These are phyloP conservation scores for Metarhizium anisopliae DNA, from an alignment of 2,329 filamentous ascomycete species.

Conservation along the genomic window DNA sequence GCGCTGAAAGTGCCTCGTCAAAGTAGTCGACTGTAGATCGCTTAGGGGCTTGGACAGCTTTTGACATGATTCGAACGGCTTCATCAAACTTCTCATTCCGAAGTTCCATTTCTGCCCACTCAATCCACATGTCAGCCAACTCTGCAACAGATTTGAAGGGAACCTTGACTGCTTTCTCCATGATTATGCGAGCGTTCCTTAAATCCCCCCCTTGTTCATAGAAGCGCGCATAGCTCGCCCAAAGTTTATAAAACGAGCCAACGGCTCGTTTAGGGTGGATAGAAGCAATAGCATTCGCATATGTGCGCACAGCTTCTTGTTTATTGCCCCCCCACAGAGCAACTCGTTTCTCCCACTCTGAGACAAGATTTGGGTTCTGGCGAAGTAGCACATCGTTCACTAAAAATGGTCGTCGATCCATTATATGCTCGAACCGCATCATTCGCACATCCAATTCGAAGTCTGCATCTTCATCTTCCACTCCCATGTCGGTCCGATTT, in stretches of 20 bases:
- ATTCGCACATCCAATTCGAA: slow-evolving; percentile 93
- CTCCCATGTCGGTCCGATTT: slow-evolving; percentile 66
- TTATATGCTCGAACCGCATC: slow-evolving; percentile 95
- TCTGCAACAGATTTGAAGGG: slow-evolving; percentile 97
- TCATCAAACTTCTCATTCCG: slow-evolving; percentile 93
- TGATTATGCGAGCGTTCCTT: slow-evolving; percentile 77
- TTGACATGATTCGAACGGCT: slow-evolving; percentile 92
- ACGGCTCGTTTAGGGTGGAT: slow-evolving; percentile 91
- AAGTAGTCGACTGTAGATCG: slow-evolving; percentile 99
- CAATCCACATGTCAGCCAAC: slow-evolving; percentile 95
- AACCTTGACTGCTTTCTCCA: slow-evolving; percentile 97
- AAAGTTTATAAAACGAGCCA: slow-evolving; percentile 88
- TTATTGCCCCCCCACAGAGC: slow-evolving; percentile 92
- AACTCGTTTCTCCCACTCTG: slow-evolving; percentile 97
- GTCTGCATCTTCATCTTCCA: slow-evolving; percentile 73
- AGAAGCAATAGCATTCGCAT: slow-evolving; percentile 85
- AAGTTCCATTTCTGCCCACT: slow-evolving; percentile 98
- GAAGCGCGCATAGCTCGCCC: slow-evolving; percentile 95
- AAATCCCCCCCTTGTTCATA: slow-evolving; percentile 86
- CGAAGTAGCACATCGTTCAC: slow-evolving; percentile 91
- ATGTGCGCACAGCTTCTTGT: slow-evolving; percentile 83
- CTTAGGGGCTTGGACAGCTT: slow-evolving; percentile 94
- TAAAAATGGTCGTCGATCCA: slow-evolving; percentile 92
- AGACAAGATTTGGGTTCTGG: slow-evolving; percentile 93
- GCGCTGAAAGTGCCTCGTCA: slow-evolving; percentile 85